Evolutionary conservation across 192 early-diverging fungal genomes (phyloP).

Genomic region (Linnemannia elongata): DNA sequence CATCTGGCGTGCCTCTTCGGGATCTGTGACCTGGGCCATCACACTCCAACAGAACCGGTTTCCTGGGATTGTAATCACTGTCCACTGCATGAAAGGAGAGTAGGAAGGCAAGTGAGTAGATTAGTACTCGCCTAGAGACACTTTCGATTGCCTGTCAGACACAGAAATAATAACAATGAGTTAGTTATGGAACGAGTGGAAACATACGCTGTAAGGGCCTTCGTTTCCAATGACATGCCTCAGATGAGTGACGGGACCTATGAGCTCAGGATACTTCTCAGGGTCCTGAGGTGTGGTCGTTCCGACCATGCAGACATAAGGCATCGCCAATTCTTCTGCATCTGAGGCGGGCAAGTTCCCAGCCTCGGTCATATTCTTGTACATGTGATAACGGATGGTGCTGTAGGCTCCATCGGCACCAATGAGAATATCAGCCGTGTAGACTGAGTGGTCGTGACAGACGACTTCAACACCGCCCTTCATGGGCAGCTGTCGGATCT

Average conservation of each 20-base stretch:
- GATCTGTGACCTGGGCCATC: neutral
- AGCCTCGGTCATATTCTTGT: slow-evolving; percentile 11
- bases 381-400: slow-evolving; percentile 25
- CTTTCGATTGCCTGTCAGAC: neutral
- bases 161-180: neutral
- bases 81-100: slow-evolving; percentile 10
- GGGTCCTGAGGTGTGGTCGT: slow-evolving; percentile 24
- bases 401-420: slow-evolving; percentile 54
- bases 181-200: neutral
- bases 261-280: slow-evolving; percentile 17
- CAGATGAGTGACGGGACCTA: slow-evolving; percentile 13
- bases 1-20: neutral
- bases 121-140: too few relatives aligned
- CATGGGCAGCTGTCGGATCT: slow-evolving; percentile 4
- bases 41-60: slow-evolving; percentile 32
- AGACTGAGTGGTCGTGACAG: slow-evolving; percentile 31
- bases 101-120: neutral
- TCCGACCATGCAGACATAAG: slow-evolving; percentile 29
- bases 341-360: neutral
- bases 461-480: slow-evolving; percentile 14
- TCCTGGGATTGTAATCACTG: slow-evolving; percentile 10
- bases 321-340: slow-evolving; percentile 11
- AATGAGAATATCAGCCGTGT: slow-evolving; percentile 44
- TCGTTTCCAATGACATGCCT: slow-evolving; percentile 19
- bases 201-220: slow-evolving; percentile 25